phyloP scores from a whole-genome alignment of 169 alveolate genomes.

The Plasmodium knowlesi region DNA sequence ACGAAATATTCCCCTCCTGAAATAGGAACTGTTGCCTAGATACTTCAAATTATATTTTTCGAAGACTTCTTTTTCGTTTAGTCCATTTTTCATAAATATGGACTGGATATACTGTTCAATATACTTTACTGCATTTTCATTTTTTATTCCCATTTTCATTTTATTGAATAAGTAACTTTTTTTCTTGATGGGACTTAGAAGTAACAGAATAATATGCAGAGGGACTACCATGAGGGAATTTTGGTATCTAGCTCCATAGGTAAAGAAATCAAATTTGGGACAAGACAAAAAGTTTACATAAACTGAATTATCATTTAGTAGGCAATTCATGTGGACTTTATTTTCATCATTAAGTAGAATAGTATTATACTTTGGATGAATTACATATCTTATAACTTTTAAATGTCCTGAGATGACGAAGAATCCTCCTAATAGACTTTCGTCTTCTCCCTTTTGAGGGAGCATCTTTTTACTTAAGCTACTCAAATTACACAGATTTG shows the following conservation, averaged over 20 bases:
- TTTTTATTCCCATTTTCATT: constrained; percentile 47
- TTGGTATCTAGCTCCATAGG: constrained; percentile 21
- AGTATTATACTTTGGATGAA: constrained; percentile 95
- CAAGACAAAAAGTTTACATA: constrained; percentile 87
- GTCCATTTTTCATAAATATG: constrained; percentile 77
- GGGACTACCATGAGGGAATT: neutral
- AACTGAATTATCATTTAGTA: constrained; percentile 88
- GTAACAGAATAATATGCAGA: constrained; percentile 19
- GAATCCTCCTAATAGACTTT: constrained; percentile 98
- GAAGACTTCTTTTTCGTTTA: constrained; percentile 87
- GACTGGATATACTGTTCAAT: constrained; percentile 79
- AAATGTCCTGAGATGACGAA: constrained; percentile 98
- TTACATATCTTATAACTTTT: constrained; percentile 96
- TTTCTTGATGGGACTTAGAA: constrained; percentile 63
- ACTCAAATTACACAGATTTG: constrained; percentile 94
- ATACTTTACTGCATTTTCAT: constrained; percentile 62
- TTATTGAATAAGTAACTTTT: constrained; percentile 53
- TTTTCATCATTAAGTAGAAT: constrained; percentile 82
- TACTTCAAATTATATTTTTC: constrained; percentile 88
- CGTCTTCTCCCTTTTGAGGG: constrained; percentile 96
- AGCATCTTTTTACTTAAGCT: constrained; percentile 92
- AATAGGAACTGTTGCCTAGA: constrained; percentile 88
- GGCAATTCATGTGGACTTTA: constrained; percentile 87
- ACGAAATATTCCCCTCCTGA: constrained; percentile 84
- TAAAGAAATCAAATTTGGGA: constrained; percentile 87